Evolutionary conservation across 352 stramenopile species (phyloP), one percentile per base, ranked within the genome.

Genomic region (Halophytophthora batemanensis): DNA sequence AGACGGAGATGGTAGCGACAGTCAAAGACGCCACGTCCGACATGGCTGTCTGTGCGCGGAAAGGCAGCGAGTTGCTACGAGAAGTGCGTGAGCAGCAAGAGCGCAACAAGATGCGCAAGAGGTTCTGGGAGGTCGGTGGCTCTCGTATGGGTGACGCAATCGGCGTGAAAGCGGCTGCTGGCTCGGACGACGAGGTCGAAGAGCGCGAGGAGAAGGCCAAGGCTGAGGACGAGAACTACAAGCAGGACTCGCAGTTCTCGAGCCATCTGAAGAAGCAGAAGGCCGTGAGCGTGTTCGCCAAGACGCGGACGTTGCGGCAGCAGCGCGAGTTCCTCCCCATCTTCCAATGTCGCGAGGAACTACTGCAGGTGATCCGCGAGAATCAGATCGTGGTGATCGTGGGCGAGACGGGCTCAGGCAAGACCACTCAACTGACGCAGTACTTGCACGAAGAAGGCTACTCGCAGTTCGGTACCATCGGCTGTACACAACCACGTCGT

Each of bases 381-480:
- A 99, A 99, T 64, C 91, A 97, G 61, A 93, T 99, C 53, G 91
- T 99, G 8, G 95, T 99, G 49, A 97, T 99, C 63, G 96, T 99
- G 8, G 96, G 96, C 21, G 97, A 99, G 64, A 99, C 96, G 5
- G 96, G 97, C 18, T 97, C 83, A 3, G 93, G 95, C 29, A 99
- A 99, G 69, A 99, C 97, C 6, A 99, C 97, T 14, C 97, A 99
- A 61, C 69, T 99, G 6, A 98, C 95, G 6, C 96, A 99, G 66
- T 98, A 97, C 25, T 62, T 98, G 15, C 86, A 88, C 46, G 93
- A 98, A 63, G 89, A 97, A 64, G 82, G 89, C 3, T 96, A 95
- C 64, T 80, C 84, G 0, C 63, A 83, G 49, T 94, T 93, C 57
- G 88, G 89, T 1, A 95, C 87, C 57, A 91, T 98, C n/a, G 96